phyloP scores from a whole-genome alignment of 495 filamentous ascomycete genomes.

The Halenospora varia region DNA sequence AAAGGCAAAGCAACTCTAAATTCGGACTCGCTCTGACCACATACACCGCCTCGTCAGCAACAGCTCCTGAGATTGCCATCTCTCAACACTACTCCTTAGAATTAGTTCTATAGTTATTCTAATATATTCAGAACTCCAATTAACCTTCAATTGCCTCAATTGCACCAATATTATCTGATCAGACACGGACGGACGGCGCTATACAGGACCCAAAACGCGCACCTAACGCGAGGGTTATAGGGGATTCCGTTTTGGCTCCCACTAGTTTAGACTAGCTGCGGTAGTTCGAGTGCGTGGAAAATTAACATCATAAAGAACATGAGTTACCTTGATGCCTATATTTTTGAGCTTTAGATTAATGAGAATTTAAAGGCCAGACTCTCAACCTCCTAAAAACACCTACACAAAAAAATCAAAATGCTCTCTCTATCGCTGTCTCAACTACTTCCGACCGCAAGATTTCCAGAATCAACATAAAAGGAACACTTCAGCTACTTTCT shows the following conservation, averaged over 20 bases:
- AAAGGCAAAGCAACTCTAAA: no score
- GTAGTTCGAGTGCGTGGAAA: neutral
- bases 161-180: neutral
- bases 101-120: no score
- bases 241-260: neutral
- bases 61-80: no score
- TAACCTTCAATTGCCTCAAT: no score
- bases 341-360: neutral
- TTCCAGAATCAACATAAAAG: neutral
- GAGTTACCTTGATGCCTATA: neutral
- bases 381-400: slow-evolving; percentile 5
- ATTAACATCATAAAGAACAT: neutral
- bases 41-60: no score
- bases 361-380: slow-evolving; percentile 6
- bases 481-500: neutral
- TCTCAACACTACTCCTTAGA: no score
- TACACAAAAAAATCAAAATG: neutral
- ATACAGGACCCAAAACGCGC: neutral
- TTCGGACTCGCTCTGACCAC: no score
- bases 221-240: neutral
- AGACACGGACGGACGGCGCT: no score
- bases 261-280: neutral
- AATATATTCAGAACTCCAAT: no score
- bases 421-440: neutral
- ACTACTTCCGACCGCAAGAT: neutral